Conservation (phyloP, 2,329 filamentous ascomycete genomes). For the Trichoderma simmonsii region DNA sequence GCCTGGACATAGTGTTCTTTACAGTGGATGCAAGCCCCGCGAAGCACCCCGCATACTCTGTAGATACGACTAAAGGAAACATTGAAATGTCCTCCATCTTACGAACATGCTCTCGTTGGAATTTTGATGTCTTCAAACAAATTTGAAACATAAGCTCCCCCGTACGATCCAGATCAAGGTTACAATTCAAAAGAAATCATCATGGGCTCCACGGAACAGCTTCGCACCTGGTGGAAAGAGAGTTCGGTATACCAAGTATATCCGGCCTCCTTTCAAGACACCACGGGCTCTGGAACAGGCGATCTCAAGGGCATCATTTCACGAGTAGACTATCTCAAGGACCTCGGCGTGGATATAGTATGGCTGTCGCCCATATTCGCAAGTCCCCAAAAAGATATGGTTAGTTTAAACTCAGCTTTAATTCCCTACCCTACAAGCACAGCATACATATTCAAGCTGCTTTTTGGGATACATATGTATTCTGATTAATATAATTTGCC, state of each 20-base stretch:
- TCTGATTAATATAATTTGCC: background rate
- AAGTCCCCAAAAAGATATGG: constrained; percentile 63
- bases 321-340: constrained; percentile 52
- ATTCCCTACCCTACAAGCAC: background rate
- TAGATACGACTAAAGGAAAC: background rate
- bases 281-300: constrained; percentile 53
- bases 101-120: background rate
- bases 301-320: constrained; percentile 58
- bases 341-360: constrained; percentile 56
- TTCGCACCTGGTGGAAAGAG: constrained; percentile 57
- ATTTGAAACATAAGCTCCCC: background rate
- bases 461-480: background rate
- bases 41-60: constrained; percentile 3
- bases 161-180: background rate
- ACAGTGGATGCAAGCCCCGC: constrained; percentile 4
- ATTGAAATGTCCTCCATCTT: background rate
- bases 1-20: background rate
- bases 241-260: constrained; percentile 60
- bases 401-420: constrained; percentile 21
- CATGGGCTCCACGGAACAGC: constrained; percentile 29
- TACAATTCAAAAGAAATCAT: background rate
- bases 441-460: background rate
- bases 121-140: background rate
- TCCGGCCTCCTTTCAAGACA: constrained; percentile 59
- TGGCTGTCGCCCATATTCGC: constrained; percentile 51